Percentiles rank a stretch among this genome's conserved stretches.
Conservation (phyloP, 257 asterid species). For the Nicotiana paniculata region DNA sequence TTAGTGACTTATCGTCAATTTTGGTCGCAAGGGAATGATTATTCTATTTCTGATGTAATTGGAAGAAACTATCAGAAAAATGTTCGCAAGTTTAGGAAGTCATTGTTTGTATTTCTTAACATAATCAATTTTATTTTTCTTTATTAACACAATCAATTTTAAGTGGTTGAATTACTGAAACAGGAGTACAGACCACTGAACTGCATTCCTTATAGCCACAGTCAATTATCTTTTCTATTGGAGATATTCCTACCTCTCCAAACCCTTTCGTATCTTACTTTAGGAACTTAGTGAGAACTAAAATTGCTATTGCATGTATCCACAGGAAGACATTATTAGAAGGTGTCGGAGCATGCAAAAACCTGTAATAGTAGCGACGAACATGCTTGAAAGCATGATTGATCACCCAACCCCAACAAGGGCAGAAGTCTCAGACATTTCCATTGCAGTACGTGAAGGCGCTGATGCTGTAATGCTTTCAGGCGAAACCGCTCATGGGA, state of each 20-base stretch:
- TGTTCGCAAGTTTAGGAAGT: neutral
- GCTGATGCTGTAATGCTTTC: conserved; percentile 98
- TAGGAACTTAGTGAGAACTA: neutral
- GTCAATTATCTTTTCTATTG: neutral
- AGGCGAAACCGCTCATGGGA: conserved; percentile 98
- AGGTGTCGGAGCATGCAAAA: conserved; percentile 85
- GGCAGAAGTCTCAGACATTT: conserved; percentile 98
- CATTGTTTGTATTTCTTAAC: neutral
- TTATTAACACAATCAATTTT: neutral
- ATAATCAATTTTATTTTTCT: neutral
- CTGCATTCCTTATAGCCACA: neutral
- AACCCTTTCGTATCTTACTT: neutral
- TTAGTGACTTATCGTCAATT: neutral
- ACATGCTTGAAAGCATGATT: conserved; percentile 98
- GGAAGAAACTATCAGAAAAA: neutral
- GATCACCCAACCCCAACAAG: conserved; percentile 97
- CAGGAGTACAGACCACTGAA: neutral
- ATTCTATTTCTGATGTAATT: neutral
- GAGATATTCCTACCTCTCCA: neutral
- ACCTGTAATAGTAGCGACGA: conserved; percentile 96
- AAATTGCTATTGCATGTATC: neutral
- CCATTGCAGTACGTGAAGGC: conserved; percentile 95
- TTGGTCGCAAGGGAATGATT: neutral
- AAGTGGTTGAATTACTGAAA: neutral
- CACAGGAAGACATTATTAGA: conserved; percentile 82